Percentiles rank a stretch among this genome's conserved stretches.
phyloP scores from a whole-genome alignment of 1,139 yeast species.

The Hemisphaericaspora xylofermentans region DNA sequence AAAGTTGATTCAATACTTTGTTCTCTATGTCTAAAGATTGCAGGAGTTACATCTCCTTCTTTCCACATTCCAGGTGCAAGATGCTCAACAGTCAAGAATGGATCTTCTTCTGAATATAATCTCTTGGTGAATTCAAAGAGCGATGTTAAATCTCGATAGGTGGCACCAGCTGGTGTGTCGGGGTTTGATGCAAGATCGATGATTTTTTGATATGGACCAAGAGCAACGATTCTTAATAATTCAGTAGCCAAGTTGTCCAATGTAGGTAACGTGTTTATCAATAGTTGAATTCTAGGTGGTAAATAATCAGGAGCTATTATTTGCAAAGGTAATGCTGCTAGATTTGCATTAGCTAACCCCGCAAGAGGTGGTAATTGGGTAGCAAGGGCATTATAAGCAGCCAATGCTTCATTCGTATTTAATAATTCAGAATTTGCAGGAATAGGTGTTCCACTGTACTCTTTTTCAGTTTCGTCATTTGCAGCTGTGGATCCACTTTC shows the following conservation, averaged over 20 bases:
- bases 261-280: constrained; percentile 66
- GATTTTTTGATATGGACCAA: constrained; percentile 71
- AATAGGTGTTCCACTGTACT: constrained; percentile 14
- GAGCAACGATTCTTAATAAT: constrained; percentile 63
- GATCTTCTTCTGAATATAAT: constrained; percentile 64
- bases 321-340: constrained; percentile 58
- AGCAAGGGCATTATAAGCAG: constrained; percentile 44
- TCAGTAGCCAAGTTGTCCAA: constrained; percentile 77
- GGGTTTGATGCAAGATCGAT: constrained; percentile 71
- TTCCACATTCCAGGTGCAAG: constrained; percentile 68
- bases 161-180: constrained; percentile 70
- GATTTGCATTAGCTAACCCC: constrained; percentile 48
- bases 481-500: no score
- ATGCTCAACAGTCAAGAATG: constrained; percentile 62
- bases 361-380: constrained; percentile 41
- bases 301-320: constrained; percentile 55
- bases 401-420: constrained; percentile 42
- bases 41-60: constrained; percentile 58
- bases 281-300: constrained; percentile 60
- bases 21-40: constrained; percentile 57
- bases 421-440: constrained; percentile 46
- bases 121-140: constrained; percentile 72
- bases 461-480: constrained; percentile 2
- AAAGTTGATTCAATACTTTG: constrained; percentile 68
- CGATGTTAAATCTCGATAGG: constrained; percentile 69